These are phyloP conservation scores for Quaeritorhiza haematococci DNA, from an alignment of 371 early-diverging fungal species.

Conservation along the genomic window DNA sequence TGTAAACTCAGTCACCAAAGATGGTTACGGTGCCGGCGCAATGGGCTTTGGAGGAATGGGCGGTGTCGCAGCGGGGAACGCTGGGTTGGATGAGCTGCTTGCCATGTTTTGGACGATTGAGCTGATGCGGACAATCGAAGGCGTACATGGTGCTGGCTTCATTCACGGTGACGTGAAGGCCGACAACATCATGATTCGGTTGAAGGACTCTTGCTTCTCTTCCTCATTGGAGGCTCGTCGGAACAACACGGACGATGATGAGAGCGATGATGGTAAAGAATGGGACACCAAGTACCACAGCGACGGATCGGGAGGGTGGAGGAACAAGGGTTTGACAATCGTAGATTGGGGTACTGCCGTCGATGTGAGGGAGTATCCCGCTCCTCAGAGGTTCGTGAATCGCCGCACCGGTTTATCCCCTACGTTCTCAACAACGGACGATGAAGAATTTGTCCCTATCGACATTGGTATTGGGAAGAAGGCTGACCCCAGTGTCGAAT, in stretches of 20 bases:
- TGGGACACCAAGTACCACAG: conserved; percentile 27
- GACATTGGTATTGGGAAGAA: neutral
- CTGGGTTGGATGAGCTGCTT: conserved; percentile 34
- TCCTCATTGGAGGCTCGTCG: neutral
- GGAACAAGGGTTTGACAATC: conserved; percentile 20
- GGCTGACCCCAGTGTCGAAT: conserved; percentile 23
- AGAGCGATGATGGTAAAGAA: too few species aligned
- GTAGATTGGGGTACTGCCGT: conserved; percentile 31
- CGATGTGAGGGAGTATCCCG: conserved; percentile 20
- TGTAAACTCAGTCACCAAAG: conserved; percentile 11
- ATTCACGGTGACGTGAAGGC: conserved; percentile 36
- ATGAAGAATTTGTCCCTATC: too few species aligned
- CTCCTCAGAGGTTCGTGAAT: conserved; percentile 13
- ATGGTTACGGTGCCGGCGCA: conserved; percentile 14
- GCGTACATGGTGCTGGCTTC: conserved; percentile 31
- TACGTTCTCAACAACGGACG: neutral
- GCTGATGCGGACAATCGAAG: conserved; percentile 27
- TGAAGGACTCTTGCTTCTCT: neutral
- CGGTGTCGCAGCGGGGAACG: neutral
- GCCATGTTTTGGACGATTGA: conserved; percentile 37
- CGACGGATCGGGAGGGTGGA: conserved; percentile 33
- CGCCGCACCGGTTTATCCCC: neutral
- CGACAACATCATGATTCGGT: conserved; percentile 30
- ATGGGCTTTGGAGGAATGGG: neutral
- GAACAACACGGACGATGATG: neutral